Evolutionary conservation across 2,329 filamentous ascomycete species (phyloP), one percentile per base, ranked within the genome.

Genomic region (Exophiala mesophila): DNA sequence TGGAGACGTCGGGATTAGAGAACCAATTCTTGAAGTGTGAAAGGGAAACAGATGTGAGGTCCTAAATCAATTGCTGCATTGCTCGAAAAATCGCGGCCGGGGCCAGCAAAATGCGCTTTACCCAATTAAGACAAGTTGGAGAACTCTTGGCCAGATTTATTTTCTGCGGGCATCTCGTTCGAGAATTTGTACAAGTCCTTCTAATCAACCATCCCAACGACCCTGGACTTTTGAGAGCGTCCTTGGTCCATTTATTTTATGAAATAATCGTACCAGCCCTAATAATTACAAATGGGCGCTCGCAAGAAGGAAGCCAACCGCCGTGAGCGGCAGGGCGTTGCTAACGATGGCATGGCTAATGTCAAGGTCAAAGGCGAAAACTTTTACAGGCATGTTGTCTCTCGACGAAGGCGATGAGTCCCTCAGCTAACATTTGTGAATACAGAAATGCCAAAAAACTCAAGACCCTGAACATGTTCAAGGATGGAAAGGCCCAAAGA

Each of bases 321-420:
- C 69, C 84, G 85, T 64, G 77, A 76, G 71, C 85, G 88, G 65
- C 82, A 96, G 76, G 88, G 87, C 56, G 90, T 89, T 71, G 78
- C 77, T 36, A 78, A 78, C 55, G 84, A 92, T 79, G 88, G 88
- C 64, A 88, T 95, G 79, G 81, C 71, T 59, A 97, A 97, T 70
- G 86, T 97, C 61, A 87, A 83, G 59, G 75, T 81, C 57, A 98
- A 98, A 72, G 92, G 92, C 69, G 90, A 97, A 75, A 97, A 97
- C 73, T 98, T 97, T 72, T 97, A 97, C 73, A 81, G 86, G 76
- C 83, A 71, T 54, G 73, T 15, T 8, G 12, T 26, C 7, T 26
- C 23, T n/a, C n/a, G n/a, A n/a, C n/a, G n/a, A n/a, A n/a, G n/a
- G n/a, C n/a, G n/a, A n/a, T n/a, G n/a, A n/a, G n/a, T n/a, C n/a